Conservation (phyloP, 2,329 filamentous ascomycete species). For the Xylariaceae sp. region DNA sequence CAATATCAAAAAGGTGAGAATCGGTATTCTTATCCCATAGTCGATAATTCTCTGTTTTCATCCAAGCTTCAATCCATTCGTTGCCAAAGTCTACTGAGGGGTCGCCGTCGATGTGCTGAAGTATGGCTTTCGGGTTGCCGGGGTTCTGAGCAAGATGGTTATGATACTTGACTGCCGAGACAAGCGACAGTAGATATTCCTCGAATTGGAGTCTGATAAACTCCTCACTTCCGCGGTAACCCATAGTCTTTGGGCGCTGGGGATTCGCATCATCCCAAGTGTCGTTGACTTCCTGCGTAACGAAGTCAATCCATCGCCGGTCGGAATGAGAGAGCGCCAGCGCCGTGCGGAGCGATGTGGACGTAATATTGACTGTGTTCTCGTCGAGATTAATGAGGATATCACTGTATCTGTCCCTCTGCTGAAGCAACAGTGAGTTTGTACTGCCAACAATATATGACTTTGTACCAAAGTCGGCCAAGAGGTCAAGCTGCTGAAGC, state of each 20-base stretch:
- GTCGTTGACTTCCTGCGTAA: slow-evolving; percentile 88
- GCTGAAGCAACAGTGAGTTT: slow-evolving; percentile 87
- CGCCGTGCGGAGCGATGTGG: slow-evolving; percentile 68
- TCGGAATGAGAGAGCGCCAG: slow-evolving; percentile 79
- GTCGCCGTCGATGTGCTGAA: slow-evolving; percentile 70
- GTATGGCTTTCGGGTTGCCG: slow-evolving; percentile 54
- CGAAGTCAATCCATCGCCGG: slow-evolving; percentile 90
- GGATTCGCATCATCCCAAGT: slow-evolving; percentile 96
- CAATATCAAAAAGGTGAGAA: slow-evolving; percentile 86
- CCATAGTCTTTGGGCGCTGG: slow-evolving; percentile 83
- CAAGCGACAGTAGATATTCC: slow-evolving; percentile 84
- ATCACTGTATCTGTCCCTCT: slow-evolving; percentile 93
- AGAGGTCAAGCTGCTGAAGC: slow-evolving; percentile 86
- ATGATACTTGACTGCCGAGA: slow-evolving; percentile 87
- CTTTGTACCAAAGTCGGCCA: slow-evolving; percentile 90
- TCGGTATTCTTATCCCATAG: slow-evolving; percentile 81
- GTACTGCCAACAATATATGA: slow-evolving; percentile 97
- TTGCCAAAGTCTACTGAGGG: slow-evolving; percentile 76
- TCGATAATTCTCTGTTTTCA: slow-evolving; percentile 80
- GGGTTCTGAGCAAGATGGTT: slow-evolving; percentile 54
- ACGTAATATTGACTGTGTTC: slow-evolving; percentile 76
- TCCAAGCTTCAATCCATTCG: slow-evolving; percentile 87
- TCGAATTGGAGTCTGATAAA: slow-evolving; percentile 97
- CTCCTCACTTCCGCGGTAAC: slow-evolving; percentile 92
- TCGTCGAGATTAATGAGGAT: slow-evolving; percentile 96